Percentiles rank a stretch among this genome's conserved stretches.
phyloP scores from a whole-genome alignment of 495 filamentous ascomycete species.

The Podospora appendiculata region DNA sequence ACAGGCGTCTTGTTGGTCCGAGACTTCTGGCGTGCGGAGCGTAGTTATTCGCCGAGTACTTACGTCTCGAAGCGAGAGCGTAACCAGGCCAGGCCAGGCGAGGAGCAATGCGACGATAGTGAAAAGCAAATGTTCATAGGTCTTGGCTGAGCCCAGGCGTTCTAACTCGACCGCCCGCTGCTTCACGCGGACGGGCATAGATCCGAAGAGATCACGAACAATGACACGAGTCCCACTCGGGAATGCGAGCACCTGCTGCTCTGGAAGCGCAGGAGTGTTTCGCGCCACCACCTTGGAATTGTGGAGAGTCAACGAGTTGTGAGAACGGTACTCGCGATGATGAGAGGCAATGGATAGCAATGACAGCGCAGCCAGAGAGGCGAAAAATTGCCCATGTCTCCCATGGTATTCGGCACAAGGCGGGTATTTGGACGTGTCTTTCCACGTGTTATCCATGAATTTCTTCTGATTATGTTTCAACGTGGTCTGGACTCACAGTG shows the following conservation, averaged over 20 bases:
- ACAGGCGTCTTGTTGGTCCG: background rate
- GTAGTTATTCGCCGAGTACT: slow-evolving; percentile 5
- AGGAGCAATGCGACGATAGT: slow-evolving; percentile 57
- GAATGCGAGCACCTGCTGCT: slow-evolving; percentile 48
- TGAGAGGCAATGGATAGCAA: slow-evolving; percentile 74
- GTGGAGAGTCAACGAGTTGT: slow-evolving; percentile 66
- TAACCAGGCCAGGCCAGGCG: slow-evolving; percentile 46
- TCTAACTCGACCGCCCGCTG: slow-evolving; percentile 59
- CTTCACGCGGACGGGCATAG: slow-evolving; percentile 94
- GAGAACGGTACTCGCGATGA: slow-evolving; percentile 51
- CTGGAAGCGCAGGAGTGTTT: slow-evolving; percentile 53
- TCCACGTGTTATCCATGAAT: background rate
- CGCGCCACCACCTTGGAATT: slow-evolving; percentile 62
- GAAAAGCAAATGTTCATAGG: slow-evolving; percentile 62
- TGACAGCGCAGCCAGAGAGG: slow-evolving; percentile 70
- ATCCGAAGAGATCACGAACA: slow-evolving; percentile 85
- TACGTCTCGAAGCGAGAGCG: slow-evolving; percentile 37
- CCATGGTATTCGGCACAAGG: slow-evolving; percentile 48
- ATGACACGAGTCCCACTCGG: slow-evolving; percentile 70
- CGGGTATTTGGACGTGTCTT: slow-evolving; percentile 74
- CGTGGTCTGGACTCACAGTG: slow-evolving; percentile 48
- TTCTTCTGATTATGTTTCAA: background rate
- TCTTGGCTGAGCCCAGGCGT: slow-evolving; percentile 32
- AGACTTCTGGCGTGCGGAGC: slow-evolving; percentile 6
- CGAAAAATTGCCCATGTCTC: slow-evolving; percentile 64